These are phyloP conservation scores for Chernovozyma aurita DNA, from an alignment of 1,139 yeast genomes.

Conservation along the genomic window DNA sequence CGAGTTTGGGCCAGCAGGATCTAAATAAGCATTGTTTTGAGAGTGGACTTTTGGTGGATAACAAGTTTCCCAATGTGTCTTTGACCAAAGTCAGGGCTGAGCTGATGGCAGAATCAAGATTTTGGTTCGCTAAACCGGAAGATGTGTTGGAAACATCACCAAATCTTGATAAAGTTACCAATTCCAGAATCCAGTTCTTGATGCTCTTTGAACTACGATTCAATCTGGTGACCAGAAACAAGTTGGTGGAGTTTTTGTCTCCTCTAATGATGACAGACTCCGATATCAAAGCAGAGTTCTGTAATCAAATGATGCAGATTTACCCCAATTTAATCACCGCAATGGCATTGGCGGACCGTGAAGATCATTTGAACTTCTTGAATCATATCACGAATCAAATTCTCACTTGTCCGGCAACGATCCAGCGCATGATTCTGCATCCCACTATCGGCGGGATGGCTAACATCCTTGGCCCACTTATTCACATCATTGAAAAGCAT, in stretches of 20 bases:
- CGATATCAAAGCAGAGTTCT: slow-evolving; percentile 41
- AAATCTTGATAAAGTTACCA: slow-evolving; percentile 16
- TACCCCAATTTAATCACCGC: slow-evolving; percentile 51
- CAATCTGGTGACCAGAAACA: slow-evolving; percentile 45
- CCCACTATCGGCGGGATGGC: slow-evolving; percentile 10
- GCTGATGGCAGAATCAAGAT: neutral
- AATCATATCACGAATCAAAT: slow-evolving; percentile 57
- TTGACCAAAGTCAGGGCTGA: slow-evolving; percentile 5
- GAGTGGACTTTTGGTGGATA: slow-evolving; percentile 14
- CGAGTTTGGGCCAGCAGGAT: slow-evolving; percentile 13
- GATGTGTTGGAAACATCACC: slow-evolving; percentile 19
- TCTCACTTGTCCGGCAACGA: slow-evolving; percentile 61
- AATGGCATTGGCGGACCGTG: slow-evolving; percentile 54
- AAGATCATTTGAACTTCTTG: slow-evolving; percentile 54
- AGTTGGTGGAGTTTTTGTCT: slow-evolving; percentile 43
- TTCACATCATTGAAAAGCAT: slow-evolving; percentile 40
- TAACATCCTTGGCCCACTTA: slow-evolving; percentile 44
- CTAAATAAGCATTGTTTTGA: slow-evolving; percentile 12
- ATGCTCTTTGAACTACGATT: slow-evolving; percentile 55
- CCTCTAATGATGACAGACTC: slow-evolving; percentile 52
- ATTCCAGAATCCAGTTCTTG: slow-evolving; percentile 50
- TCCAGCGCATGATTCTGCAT: slow-evolving; percentile 24
- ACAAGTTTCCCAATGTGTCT: slow-evolving; percentile 13
- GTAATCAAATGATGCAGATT: slow-evolving; percentile 49
- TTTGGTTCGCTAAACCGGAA: neutral